Evolutionary conservation across 2,329 filamentous ascomycete species (phyloP).

Genomic region (Grosmannia serpens): DNA sequence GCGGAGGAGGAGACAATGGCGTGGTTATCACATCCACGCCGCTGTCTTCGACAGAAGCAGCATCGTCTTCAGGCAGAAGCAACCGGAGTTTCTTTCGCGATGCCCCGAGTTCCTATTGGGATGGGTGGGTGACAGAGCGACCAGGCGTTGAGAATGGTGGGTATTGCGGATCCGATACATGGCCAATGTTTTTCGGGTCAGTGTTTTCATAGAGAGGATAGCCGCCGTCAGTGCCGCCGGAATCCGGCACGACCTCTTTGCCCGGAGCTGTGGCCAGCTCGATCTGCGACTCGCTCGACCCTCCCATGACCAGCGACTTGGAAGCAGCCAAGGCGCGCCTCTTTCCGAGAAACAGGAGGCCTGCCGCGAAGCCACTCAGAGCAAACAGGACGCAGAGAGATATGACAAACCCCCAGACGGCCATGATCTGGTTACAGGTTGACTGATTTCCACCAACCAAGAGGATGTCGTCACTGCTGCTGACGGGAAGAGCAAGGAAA

Average conservation of each 20-base stretch:
- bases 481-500: constrained; percentile 31
- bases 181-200: too few relatives aligned
- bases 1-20: constrained; percentile 10
- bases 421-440: constrained; percentile 76
- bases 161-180: neutral
- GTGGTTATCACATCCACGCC: constrained; percentile 1
- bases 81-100: constrained; percentile 8
- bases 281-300: constrained; percentile 6
- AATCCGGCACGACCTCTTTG: constrained; percentile 1
- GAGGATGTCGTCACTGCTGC: constrained; percentile 24
- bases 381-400: constrained; percentile 62
- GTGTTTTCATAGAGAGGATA: neutral
- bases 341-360: constrained; percentile 53
- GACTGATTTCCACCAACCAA: constrained; percentile 42
- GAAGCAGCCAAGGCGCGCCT: constrained; percentile 19
- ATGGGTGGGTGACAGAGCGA: neutral
- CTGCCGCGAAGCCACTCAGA: constrained; percentile 46
- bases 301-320: constrained; percentile 25
- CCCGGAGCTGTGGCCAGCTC: constrained; percentile 4
- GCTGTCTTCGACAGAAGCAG: neutral
- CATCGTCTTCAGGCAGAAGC: neutral
- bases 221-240: neutral
- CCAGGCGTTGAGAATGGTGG: neutral
- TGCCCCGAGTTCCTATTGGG: constrained; percentile 12
- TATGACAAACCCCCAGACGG: constrained; percentile 77